Evolutionary conservation across 2,329 filamentous ascomycete species (phyloP), one percentile per base, ranked within the genome.

Genomic region (Leptographium galeiforme): DNA sequence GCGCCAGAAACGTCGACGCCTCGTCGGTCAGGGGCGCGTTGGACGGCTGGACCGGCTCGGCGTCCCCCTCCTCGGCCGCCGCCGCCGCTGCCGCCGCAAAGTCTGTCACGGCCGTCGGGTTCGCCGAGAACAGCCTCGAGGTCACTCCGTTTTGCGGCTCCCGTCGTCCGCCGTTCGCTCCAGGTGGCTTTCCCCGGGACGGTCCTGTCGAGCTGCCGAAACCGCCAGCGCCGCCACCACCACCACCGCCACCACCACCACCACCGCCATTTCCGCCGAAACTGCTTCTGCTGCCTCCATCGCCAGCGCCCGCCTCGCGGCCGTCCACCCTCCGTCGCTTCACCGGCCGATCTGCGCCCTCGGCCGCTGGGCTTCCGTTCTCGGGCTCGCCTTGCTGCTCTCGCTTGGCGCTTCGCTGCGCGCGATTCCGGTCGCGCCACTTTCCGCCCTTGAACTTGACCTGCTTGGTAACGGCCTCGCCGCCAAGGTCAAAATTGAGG

Each of bases 71-170:
- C 14, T 74, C 66, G 39, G 70, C 65, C 1, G 72, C 67, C 3
- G 67, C 66, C 34, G 77, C 74, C 25, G 25, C 43, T 10, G 19
- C 30, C 8, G 13, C 32, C 8, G 77, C 73, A 39, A 78, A 73
- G 40, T 77, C 75, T 2, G 82, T 87, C 57, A 79, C 84, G 5
- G 88, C 77, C 6, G 76, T 70, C 0, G 91, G 91, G 58, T 97
- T 98, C 68, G 82, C 91, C 1, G 89, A 87, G 70, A 97, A 98
- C 2, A 98, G 76, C 13, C 89, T 90, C 7, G 93, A 97, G 30
- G 95, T 85, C 55, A 97, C 78, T 60, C 57, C 57, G 51, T 55
- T 52, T 39, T 55, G 41, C 2, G 34, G 13, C 13, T n/a, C n/a
- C n/a, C n/a, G n/a, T n/a, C n/a, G n/a, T n/a, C n/a, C n/a, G n/a